Percentiles rank a stretch among this genome's conserved stretches.
phyloP scores from a whole-genome alignment of 1,284 basidiomycete genomes.

The Moniliophthora roreri region DNA sequence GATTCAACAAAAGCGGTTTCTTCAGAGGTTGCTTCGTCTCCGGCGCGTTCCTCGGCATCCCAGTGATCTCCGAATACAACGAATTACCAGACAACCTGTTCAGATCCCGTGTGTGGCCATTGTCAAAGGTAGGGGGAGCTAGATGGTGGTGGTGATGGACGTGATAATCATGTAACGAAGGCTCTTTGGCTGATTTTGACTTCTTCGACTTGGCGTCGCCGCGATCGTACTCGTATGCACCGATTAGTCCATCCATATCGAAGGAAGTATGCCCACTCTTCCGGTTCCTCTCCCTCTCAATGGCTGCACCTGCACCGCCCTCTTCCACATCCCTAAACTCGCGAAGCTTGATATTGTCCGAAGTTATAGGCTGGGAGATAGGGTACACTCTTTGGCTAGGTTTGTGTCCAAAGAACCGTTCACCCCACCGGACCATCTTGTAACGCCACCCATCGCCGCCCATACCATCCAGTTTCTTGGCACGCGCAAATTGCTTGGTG shows the following conservation, averaged over 20 bases:
- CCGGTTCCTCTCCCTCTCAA: conserved; percentile 48
- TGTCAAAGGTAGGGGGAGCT: conserved; percentile 19
- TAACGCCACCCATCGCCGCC: conserved; percentile 47
- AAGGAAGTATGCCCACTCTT: conserved; percentile 26
- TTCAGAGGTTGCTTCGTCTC: conserved; percentile 69
- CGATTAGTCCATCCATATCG: conserved; percentile 33
- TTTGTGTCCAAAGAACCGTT: conserved; percentile 54
- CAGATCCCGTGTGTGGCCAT: conserved; percentile 28
- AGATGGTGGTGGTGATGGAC: conserved; percentile 22
- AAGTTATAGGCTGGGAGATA: conserved; percentile 3
- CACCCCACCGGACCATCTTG: conserved; percentile 55
- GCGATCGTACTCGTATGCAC: conserved; percentile 37
- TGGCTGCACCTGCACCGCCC: conserved; percentile 38
- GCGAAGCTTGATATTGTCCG: conserved; percentile 42
- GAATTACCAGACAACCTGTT: conserved; percentile 51
- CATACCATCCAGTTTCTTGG: conserved; percentile 48
- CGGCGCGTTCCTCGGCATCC: conserved; percentile 53
- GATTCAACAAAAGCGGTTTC: conserved; percentile 35
- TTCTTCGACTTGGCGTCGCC: conserved; percentile 23
- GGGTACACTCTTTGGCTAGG: conserved; percentile 25
- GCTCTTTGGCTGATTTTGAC: conserved; percentile 34
- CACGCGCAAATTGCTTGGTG: conserved; percentile 64
- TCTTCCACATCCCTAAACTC: conserved; percentile 39
- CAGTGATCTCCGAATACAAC: conserved; percentile 69
- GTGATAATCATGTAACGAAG: conserved; percentile 38